Conservation (phyloP, 306 rosid genomes). For the Cyamopsis tetragonoloba region DNA sequence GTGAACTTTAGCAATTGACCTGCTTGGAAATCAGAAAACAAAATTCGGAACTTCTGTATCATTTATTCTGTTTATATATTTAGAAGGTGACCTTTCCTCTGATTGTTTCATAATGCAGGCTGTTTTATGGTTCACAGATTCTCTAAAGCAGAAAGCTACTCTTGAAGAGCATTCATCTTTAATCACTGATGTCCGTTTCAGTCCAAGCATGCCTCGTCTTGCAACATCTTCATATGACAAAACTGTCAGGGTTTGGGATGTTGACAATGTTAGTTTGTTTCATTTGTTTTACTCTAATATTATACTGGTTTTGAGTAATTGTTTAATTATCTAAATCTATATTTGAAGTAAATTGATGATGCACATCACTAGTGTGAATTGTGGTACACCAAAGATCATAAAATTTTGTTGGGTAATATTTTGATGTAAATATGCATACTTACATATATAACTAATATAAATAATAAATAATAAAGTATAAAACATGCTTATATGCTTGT, state of each 20-base stretch:
- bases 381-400: not conserved
- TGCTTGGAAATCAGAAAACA: conserved; percentile 1
- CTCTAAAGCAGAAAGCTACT: conserved; percentile 62
- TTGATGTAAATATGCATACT: not conserved
- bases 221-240: conserved; percentile 97
- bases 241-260: conserved; percentile 99
- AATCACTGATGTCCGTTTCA: conserved; percentile 93
- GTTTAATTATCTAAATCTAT: not conserved
- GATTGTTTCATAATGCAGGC: conserved; percentile 54
- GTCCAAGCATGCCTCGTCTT: conserved; percentile 91
- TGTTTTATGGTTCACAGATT: conserved; percentile 85
- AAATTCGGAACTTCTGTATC: not conserved
- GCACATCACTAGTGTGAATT: not conserved
- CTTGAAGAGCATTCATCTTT: conserved; percentile 79
- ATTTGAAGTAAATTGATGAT: not conserved
- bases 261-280: conserved; percentile 70
- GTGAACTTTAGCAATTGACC: not conserved
- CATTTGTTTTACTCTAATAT: not conserved
- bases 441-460: not conserved
- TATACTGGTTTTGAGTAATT: not conserved
- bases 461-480: too few species aligned
- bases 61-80: not conserved
- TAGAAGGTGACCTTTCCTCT: conserved; percentile 16
- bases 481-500: not conserved
- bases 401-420: not conserved